Evolutionary conservation across 306 rosid genomes (phyloP).

Genomic region (Castanea crenata): DNA sequence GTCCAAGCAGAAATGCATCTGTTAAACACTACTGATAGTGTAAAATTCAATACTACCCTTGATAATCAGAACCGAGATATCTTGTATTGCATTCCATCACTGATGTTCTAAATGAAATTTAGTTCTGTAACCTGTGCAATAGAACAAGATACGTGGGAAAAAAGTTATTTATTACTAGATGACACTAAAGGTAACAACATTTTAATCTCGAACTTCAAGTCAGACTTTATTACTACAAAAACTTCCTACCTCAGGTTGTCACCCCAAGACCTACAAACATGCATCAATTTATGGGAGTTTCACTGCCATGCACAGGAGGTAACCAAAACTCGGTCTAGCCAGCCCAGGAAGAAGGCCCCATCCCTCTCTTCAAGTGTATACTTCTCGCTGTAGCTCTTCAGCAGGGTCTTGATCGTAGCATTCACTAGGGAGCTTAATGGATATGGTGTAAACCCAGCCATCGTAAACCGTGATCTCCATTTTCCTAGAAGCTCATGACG

Average conservation of each 20-base stretch:
- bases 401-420: conserved; percentile 60
- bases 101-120: neutral
- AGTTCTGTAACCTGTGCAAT: conserved; percentile 10
- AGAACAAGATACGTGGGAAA: conserved; percentile 4
- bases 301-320: conserved; percentile 81
- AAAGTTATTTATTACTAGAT: conserved; percentile 12
- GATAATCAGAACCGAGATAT: neutral
- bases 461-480: conserved; percentile 69
- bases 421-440: conserved; percentile 68
- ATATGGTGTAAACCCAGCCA: conserved; percentile 77
- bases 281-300: conserved; percentile 18
- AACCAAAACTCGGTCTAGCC: conserved; percentile 64
- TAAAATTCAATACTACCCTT: neutral
- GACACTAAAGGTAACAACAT: conserved; percentile 20
- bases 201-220: neutral
- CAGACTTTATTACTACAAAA: neutral
- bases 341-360: conserved; percentile 73
- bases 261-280: neutral
- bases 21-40: neutral
- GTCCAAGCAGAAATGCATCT: neutral
- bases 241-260: neutral
- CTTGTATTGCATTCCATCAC: neutral
- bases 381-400: conserved; percentile 58
- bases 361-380: conserved; percentile 78
- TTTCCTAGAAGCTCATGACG: conserved; percentile 66